These are phyloP conservation scores for Diaporthe helianthi DNA, from an alignment of 2,329 filamentous ascomycete genomes.

Conservation along the genomic window DNA sequence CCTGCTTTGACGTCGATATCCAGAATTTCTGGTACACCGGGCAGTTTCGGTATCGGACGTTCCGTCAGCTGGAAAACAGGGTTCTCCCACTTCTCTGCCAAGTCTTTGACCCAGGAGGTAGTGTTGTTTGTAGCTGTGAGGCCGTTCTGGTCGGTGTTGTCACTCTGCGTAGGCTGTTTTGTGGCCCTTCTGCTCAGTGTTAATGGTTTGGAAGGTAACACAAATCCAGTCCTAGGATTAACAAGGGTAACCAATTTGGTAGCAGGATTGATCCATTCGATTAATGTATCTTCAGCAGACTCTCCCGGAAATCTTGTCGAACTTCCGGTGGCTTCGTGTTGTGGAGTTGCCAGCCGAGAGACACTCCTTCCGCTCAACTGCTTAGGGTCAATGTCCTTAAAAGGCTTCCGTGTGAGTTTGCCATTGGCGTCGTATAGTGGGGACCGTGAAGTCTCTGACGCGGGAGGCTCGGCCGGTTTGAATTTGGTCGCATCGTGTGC, in stretches of 20 bases:
- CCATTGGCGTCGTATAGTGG: constrained; percentile 51
- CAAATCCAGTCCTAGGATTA: constrained; percentile 63
- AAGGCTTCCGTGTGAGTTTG: constrained; percentile 53
- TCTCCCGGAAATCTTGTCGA: not conserved
- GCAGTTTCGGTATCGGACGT: constrained; percentile 51
- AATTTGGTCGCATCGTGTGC: not conserved
- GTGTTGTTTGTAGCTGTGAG: constrained; percentile 7
- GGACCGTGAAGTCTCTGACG: not conserved
- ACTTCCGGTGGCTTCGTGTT: not conserved
- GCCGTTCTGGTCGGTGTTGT: constrained; percentile 44
- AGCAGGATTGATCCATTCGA: constrained; percentile 67
- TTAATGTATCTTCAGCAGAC: constrained; percentile 40
- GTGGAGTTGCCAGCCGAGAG: not conserved
- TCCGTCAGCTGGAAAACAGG: constrained; percentile 70
- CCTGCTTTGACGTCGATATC: constrained; percentile 37
- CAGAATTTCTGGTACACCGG: constrained; percentile 43
- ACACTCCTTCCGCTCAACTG: not conserved
- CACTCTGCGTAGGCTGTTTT: constrained; percentile 37
- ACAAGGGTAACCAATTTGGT: constrained; percentile 60
- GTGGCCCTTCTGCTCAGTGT: constrained; percentile 20
- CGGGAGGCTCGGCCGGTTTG: not conserved
- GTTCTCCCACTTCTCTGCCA: constrained; percentile 75
- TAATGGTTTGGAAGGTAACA: constrained; percentile 37
- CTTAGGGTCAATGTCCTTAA: constrained; percentile 45
- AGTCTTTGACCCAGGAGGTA: constrained; percentile 62